phyloP scores from a whole-genome alignment of 129 eudicot genomes.

The Helianthus annuus region DNA sequence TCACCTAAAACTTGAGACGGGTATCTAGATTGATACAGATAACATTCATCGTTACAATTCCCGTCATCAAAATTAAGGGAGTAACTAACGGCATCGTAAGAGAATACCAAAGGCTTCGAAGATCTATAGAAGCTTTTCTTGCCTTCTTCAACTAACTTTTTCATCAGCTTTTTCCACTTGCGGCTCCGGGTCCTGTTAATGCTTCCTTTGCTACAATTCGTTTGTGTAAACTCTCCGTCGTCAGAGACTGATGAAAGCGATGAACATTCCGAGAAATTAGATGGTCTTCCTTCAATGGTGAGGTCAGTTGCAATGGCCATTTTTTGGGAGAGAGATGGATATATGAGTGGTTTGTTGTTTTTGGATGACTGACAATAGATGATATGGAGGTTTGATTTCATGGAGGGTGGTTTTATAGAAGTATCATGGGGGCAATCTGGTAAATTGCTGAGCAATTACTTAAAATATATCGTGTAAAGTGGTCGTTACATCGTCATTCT shows the following conservation, averaged over 20 bases:
- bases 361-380: not conserved
- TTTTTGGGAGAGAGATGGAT: not conserved
- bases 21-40: conserved; percentile 4
- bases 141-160: conserved; percentile 54
- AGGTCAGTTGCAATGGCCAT: not conserved
- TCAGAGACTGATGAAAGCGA: conserved; percentile 38
- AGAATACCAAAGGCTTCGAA: conserved; percentile 43
- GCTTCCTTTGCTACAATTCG: not conserved
- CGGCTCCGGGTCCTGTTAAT: not conserved
- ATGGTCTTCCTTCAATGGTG: conserved; percentile 12
- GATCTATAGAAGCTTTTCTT: conserved; percentile 47
- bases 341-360: not conserved
- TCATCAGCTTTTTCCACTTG: conserved; percentile 50
- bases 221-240: conserved; percentile 54
- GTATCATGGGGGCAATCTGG: not conserved
- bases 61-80: conserved; percentile 81
- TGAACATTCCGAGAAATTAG: conserved; percentile 19
- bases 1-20: not conserved
- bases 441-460: not conserved
- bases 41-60: conserved; percentile 21
- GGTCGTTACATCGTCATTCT: not conserved
- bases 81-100: conserved; percentile 70
- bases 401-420: not conserved
- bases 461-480: not conserved
- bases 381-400: not conserved